Evolutionary conservation across 225 moss, liverwort and hornwort genomes (phyloP), one percentile per base, ranked within the genome.

Genomic region (Thuidium tamariscinum): DNA sequence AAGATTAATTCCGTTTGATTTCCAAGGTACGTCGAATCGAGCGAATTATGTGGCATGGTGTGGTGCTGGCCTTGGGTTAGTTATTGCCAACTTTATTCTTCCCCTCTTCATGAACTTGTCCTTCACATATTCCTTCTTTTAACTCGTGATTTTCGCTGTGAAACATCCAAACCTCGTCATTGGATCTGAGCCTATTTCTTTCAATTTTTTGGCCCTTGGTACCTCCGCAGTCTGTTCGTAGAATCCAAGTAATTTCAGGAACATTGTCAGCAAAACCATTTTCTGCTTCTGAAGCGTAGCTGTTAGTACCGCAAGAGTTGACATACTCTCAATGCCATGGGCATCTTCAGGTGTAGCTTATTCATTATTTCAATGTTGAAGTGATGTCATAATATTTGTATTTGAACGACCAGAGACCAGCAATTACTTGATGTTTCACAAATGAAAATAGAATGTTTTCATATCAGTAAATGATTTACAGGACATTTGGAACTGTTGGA

Each of bases 61-160:
- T 88, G 88, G 77, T 88, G 86, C 78, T 88, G 88, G 88, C 86
- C 84, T 88, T 85, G 92, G 90, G 90, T 92, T 92, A 92, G 92
- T 92, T 92, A 90, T 83, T 85, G 79, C 70, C 85, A 75, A 85
- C 85, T 85, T 84, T 79, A 59, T 87, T 59, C 74, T 84, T 71
- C 55, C 71, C 63, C 85, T 71, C 87, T 87, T 83, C 80, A 71
- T 83, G 82, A 85, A 63, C 87, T 79, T 76, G 85, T 90, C 59
- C 85, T 85, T 87, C 82, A 65, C 61, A 16, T 63, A 68, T 51
- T 85, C 65, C 86, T 77, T 39, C 37, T 70, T 77, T 77, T 1
- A 80, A 77, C 48, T 66, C 74, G 46, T 55, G 79, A 75, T 79
- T 87, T 83, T 81, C 78, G 69, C 61, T 74, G 59, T 60, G 82